These are phyloP conservation scores for Neofusicoccum laricinum DNA, from an alignment of 2,329 filamentous ascomycete species.

Conservation along the genomic window DNA sequence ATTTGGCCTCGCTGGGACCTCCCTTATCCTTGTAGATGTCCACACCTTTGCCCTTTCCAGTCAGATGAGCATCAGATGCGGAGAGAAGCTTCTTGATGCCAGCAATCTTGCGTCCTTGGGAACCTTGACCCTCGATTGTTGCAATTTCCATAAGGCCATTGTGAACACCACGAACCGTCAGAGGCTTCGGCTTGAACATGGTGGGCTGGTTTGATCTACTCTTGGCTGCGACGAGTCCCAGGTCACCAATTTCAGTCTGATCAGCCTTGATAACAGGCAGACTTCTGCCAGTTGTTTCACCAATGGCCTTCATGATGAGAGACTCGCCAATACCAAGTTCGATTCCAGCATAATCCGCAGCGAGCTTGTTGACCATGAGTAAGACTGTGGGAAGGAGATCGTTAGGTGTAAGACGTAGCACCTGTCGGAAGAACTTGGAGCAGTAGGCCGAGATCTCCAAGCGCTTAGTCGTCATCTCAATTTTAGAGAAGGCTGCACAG, in stretches of 20 bases:
- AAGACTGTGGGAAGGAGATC: conserved; percentile 86
- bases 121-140: conserved; percentile 78
- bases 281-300: conserved; percentile 86
- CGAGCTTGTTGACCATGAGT: conserved; percentile 97
- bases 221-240: conserved; percentile 92
- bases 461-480: conserved; percentile 92
- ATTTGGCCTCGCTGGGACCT: conserved; percentile 92
- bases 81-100: conserved; percentile 96
- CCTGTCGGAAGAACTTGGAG: conserved; percentile 85
- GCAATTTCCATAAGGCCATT: conserved; percentile 86
- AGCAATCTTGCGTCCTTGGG: conserved; percentile 87
- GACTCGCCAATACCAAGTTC: conserved; percentile 98
- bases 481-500: conserved; percentile 89
- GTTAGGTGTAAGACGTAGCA: conserved; percentile 83
- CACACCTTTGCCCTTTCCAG: conserved; percentile 65
- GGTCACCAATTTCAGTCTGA: conserved; percentile 93
- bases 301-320: conserved; percentile 97
- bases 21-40: conserved; percentile 93
- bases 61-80: conserved; percentile 71
- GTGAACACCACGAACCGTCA: conserved; percentile 84
- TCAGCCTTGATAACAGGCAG: conserved; percentile 89
- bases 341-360: conserved; percentile 92
- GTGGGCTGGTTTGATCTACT: conserved; percentile 92
- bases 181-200: conserved; percentile 94
- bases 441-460: conserved; percentile 86